A percentile compares a stretch with the other conserved stretches of the same genome.
Evolutionary conservation across 805 yeast genomes (phyloP).

Genomic region (Scheffersomyces stipitis): DNA sequence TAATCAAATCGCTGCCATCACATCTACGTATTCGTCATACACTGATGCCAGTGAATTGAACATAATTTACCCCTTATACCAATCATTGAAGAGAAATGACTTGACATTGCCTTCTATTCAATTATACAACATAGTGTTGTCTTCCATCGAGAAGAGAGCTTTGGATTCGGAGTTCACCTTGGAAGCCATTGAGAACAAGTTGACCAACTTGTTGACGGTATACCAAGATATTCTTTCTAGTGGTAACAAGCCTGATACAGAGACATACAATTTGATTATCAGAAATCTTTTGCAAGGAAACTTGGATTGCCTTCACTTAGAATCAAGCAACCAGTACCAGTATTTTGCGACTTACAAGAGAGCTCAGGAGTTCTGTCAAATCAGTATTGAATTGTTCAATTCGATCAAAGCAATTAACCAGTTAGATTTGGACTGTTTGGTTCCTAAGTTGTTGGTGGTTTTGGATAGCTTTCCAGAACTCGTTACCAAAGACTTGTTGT

Average conservation of each 20-base stretch:
- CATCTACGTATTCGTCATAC: conserved; percentile 14
- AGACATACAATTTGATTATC: conserved; percentile 53
- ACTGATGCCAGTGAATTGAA: conserved; percentile 24
- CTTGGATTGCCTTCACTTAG: conserved; percentile 33
- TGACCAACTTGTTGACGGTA: conserved; percentile 62
- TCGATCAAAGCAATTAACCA: conserved; percentile 43
- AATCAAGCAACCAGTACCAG: conserved; percentile 1
- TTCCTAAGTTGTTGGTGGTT: conserved; percentile 36
- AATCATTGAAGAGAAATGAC: conserved; percentile 39
- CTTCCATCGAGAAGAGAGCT: conserved; percentile 52
- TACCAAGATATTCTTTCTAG: conserved; percentile 62
- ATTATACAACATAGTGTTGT: conserved; percentile 53
- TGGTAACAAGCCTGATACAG: conserved; percentile 53
- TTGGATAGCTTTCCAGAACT: conserved; percentile 28
- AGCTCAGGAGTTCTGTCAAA: conserved; percentile 42
- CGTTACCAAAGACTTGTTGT: conserved; percentile 17
- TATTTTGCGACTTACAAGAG: conserved; percentile 23
- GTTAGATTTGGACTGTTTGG: conserved; percentile 28
- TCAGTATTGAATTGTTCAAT: conserved; percentile 45
- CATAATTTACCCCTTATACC: conserved; percentile 39
- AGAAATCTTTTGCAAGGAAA: conserved; percentile 51
- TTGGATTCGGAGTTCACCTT: conserved; percentile 32
- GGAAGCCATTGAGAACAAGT: conserved; percentile 52
- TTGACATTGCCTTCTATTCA: conserved; percentile 47
- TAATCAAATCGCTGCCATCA: conserved; percentile 21